Evolutionary conservation across 768 basidiomycete species (phyloP).

Genomic region (Phlebiopsis gigantea): DNA sequence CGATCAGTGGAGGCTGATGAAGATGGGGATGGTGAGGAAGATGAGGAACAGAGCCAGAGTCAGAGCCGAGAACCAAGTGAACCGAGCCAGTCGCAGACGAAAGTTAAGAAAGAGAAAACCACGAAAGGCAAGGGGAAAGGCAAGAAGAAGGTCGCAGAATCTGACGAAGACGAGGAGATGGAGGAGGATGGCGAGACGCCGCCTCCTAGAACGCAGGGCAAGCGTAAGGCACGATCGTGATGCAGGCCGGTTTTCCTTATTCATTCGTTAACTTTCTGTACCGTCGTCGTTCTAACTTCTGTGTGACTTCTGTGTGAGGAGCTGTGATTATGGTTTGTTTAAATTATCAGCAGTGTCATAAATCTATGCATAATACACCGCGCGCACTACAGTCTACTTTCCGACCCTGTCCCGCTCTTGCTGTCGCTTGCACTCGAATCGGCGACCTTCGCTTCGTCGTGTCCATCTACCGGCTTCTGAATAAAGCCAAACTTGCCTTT

Average conservation of each 20-base stretch:
- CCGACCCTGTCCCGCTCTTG: not conserved
- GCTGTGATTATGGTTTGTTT: not conserved
- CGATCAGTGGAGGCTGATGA: slow-evolving; percentile 33
- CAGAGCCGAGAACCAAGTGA: slow-evolving; percentile 12
- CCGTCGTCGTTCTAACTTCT: not conserved
- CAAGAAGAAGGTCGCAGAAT: slow-evolving; percentile 19
- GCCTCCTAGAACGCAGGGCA: slow-evolving; percentile 14
- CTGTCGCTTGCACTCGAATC: slow-evolving; percentile 13
- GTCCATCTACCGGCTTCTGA: slow-evolving; percentile 32
- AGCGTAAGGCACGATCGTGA: slow-evolving; percentile 20
- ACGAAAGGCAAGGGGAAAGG: slow-evolving; percentile 10
- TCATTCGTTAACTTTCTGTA: not conserved
- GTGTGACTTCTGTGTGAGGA: not conserved
- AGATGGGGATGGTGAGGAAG: slow-evolving; percentile 36
- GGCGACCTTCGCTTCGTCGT: slow-evolving; percentile 43
- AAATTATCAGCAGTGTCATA: not conserved
- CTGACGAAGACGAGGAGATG: slow-evolving; percentile 35
- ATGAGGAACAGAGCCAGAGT: slow-evolving; percentile 29
- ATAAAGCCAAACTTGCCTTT: slow-evolving; percentile 86
- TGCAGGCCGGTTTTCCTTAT: not conserved
- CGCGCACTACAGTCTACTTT: not conserved
- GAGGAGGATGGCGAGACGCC: slow-evolving; percentile 34
- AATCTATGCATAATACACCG: not conserved
- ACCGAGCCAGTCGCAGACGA: slow-evolving; percentile 19
- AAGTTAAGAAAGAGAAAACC: slow-evolving; percentile 4